Percentiles rank a stretch among this genome's conserved stretches.
Conservation (phyloP, 768 basidiomycete genomes). For the Phlebiopsis flavidoalba region DNA sequence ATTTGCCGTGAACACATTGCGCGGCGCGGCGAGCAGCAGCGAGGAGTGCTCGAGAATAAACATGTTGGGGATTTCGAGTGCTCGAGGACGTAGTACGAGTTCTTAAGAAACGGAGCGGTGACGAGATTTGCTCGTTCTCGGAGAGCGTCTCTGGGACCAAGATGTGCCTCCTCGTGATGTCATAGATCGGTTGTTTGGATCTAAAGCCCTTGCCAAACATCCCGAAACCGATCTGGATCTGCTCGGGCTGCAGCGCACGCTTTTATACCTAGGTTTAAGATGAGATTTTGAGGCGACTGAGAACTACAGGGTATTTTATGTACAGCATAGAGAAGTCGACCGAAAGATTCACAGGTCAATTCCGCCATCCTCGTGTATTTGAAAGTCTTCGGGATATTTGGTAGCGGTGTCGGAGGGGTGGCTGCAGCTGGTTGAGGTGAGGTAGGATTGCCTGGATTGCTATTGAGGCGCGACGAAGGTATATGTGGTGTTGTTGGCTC, state of each 20-base stretch:
- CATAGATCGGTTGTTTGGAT: slow-evolving; percentile 6
- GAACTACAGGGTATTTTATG: too few species aligned
- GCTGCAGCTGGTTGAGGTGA: not conserved
- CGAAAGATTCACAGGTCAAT: slow-evolving; percentile 7
- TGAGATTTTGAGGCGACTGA: not conserved
- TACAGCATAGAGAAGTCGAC: too few species aligned
- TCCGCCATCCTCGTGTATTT: slow-evolving; percentile 10
- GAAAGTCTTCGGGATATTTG: not conserved
- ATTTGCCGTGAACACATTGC: slow-evolving; percentile 54
- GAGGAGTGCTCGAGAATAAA: slow-evolving; percentile 39
- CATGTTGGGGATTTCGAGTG: slow-evolving; percentile 22
- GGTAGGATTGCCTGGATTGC: not conserved
- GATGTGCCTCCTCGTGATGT: slow-evolving; percentile 1
- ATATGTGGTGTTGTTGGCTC: not conserved
- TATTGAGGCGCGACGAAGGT: not conserved
- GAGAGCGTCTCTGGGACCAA: not conserved
- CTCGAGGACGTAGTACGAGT: not conserved
- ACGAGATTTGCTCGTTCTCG: not conserved
- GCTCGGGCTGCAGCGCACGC: not conserved
- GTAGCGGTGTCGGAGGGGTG: not conserved
- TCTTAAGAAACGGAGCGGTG: not conserved
- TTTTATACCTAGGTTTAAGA: not conserved
- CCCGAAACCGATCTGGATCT: not conserved
- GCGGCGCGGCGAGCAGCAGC: slow-evolving; percentile 47
- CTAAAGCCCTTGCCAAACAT: slow-evolving; percentile 7